phyloP scores from a whole-genome alignment of 352 stramenopile genomes.

The Thalassiosira livingstoniorum region DNA sequence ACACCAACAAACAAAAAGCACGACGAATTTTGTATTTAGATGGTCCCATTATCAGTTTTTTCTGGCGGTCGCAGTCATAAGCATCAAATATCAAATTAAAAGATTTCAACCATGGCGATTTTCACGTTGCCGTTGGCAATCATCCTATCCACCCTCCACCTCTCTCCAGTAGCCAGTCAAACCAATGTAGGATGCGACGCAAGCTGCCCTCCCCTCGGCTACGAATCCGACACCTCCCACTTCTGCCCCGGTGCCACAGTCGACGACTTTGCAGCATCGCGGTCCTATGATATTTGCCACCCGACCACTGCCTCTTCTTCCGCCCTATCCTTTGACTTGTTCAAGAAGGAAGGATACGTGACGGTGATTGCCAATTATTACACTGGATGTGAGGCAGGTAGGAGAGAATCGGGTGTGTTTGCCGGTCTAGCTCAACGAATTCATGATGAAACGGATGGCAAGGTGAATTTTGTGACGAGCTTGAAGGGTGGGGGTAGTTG shows the following conservation, averaged over 20 bases:
- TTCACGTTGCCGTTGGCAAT: no score
- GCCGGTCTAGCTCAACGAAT: conserved; percentile 57
- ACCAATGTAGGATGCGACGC: conserved; percentile 35
- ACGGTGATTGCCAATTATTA: conserved; percentile 65
- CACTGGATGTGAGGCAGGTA: conserved; percentile 61
- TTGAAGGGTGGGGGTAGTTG: conserved; percentile 63
- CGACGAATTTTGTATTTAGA: no score
- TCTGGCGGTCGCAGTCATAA: no score
- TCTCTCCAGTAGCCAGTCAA: conserved; percentile 1
- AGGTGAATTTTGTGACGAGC: conserved; percentile 54
- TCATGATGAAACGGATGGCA: conserved; percentile 41
- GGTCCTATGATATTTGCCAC: conserved; percentile 36
- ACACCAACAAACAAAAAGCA: no score
- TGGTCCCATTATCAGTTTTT: no score
- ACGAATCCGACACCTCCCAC: conserved; percentile 42
- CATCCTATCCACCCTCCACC: no score
- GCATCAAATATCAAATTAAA: no score
- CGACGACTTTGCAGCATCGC: conserved; percentile 18
- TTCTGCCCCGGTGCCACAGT: conserved; percentile 20
- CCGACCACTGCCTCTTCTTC: background rate
- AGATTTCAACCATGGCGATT: no score
- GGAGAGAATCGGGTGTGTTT: conserved; percentile 57
- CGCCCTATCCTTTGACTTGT: conserved; percentile 22
- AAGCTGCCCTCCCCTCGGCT: conserved; percentile 32
- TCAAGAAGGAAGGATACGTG: conserved; percentile 21